phyloP scores from a whole-genome alignment of 495 filamentous ascomycete genomes.

The Penicillium parvum region DNA sequence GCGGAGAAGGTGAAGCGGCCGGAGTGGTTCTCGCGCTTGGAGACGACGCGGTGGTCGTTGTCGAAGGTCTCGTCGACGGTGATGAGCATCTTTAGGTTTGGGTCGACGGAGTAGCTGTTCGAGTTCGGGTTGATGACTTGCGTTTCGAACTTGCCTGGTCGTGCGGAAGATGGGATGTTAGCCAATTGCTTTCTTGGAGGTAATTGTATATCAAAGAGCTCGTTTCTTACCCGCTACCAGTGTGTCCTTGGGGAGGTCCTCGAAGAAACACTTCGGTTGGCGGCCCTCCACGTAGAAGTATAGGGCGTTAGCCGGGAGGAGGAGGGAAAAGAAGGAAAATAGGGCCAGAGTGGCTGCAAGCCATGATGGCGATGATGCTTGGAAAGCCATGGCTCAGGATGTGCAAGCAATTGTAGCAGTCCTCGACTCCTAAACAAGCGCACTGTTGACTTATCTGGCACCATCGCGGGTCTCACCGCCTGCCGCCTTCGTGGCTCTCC shows the following conservation, averaged over 20 bases:
- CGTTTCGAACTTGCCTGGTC: conserved; percentile 74
- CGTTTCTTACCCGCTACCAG: conserved; percentile 74
- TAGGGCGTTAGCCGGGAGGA: conserved; percentile 68
- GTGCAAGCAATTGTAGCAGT: conserved; percentile 10
- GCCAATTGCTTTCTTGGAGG: background rate
- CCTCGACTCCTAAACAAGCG: conserved; percentile 16
- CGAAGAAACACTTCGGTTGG: conserved; percentile 78
- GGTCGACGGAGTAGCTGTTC: conserved; percentile 62
- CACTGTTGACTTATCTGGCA: conserved; percentile 19
- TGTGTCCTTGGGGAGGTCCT: conserved; percentile 97
- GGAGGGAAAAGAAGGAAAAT: conserved; percentile 40
- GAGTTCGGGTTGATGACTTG: conserved; percentile 66
- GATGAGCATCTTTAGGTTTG: conserved; percentile 75
- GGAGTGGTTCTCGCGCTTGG: conserved; percentile 66
- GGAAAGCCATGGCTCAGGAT: conserved; percentile 29
- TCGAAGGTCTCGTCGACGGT: conserved; percentile 96
- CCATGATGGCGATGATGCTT: conserved; percentile 37
- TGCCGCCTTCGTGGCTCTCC: conserved; percentile 15
- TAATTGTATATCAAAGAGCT: background rate
- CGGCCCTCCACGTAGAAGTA: conserved; percentile 94
- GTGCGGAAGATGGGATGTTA: background rate
- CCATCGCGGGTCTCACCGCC: conserved; percentile 18
- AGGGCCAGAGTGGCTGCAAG: conserved; percentile 33
- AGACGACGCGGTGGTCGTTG: conserved; percentile 94
- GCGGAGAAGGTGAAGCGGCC: conserved; percentile 97